phyloP scores from a whole-genome alignment of 495 filamentous ascomycete species.

The Durotheca rogersii region DNA sequence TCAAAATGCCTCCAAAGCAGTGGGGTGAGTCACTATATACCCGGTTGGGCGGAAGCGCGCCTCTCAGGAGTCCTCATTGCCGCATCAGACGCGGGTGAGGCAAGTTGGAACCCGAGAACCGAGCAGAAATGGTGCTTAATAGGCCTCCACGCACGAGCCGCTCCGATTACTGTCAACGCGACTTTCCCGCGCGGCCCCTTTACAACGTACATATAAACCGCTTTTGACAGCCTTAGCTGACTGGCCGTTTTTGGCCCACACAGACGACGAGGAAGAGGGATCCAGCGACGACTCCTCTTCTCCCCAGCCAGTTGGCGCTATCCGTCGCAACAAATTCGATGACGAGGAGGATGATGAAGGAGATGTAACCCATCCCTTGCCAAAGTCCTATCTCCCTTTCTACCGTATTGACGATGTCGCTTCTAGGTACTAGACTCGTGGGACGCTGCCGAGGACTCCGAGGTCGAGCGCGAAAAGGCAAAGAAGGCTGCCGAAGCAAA shows the following conservation, averaged over 20 bases:
- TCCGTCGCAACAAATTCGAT: constrained; percentile 68
- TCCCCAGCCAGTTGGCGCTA: constrained; percentile 58
- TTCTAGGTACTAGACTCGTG: constrained; percentile 87
- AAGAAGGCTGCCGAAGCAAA: constrained; percentile 82
- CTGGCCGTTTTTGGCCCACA: constrained; percentile 28
- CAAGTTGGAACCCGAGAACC: constrained; percentile 5
- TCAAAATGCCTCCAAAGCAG: constrained; percentile 38
- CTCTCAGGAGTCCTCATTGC: constrained; percentile 10
- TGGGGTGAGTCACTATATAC: constrained; percentile 37
- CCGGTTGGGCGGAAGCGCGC: constrained; percentile 20
- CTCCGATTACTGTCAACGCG: constrained; percentile 20
- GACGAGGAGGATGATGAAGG: constrained; percentile 86
- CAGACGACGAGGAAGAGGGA: constrained; percentile 70
- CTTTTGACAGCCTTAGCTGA: constrained; percentile 35
- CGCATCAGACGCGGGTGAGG: too few species aligned
- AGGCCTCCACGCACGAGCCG: constrained; percentile 15
- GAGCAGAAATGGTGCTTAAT: constrained; percentile 1
- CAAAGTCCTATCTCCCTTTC: background rate
- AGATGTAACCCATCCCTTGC: constrained; percentile 61
- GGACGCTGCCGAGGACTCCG: constrained; percentile 96
- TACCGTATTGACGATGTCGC: constrained; percentile 5
- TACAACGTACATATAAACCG: background rate
- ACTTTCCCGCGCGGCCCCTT: constrained; percentile 11
- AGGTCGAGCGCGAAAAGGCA: constrained; percentile 92
- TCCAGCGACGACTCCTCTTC: constrained; percentile 60